These are phyloP conservation scores for Leptographium wingfieldii DNA, from an alignment of 2,329 filamentous ascomycete genomes.

Conservation along the genomic window DNA sequence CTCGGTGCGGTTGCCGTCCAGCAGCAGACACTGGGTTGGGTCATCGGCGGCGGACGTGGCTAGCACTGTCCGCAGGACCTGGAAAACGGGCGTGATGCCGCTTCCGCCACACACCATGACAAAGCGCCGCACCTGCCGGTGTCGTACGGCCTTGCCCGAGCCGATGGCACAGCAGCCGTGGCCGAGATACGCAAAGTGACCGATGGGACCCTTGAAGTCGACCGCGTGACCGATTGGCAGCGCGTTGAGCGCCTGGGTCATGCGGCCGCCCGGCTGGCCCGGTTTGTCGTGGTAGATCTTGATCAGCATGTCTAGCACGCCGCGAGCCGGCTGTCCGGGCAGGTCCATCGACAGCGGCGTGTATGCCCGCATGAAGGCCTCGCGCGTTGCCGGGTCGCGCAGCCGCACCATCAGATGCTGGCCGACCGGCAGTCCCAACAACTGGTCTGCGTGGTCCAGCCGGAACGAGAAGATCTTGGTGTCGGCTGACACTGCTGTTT, in stretches of 20 bases:
- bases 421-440: slow-evolving; percentile 65
- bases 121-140: slow-evolving; percentile 50
- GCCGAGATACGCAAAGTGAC: slow-evolving; percentile 71
- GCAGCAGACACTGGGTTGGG: slow-evolving; percentile 53
- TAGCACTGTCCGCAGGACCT: slow-evolving; percentile 65
- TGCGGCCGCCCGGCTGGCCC: slow-evolving; percentile 53
- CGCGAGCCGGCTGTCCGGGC: slow-evolving; percentile 19
- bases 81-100: slow-evolving; percentile 87
- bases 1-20: slow-evolving; percentile 65
- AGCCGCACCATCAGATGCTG: slow-evolving; percentile 81
- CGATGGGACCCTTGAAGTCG: slow-evolving; percentile 80
- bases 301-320: slow-evolving; percentile 61
- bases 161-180: slow-evolving; percentile 45
- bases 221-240: slow-evolving; percentile 60
- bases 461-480: slow-evolving; percentile 71
- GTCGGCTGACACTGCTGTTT: slow-evolving; percentile 61
- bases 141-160: slow-evolving; percentile 28
- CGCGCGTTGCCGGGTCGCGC: slow-evolving; percentile 54
- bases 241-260: slow-evolving; percentile 68
- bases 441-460: slow-evolving; percentile 58
- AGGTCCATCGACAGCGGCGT: slow-evolving; percentile 55
- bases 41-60: slow-evolving; percentile 51
- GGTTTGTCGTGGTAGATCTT: slow-evolving; percentile 64
- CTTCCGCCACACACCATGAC: slow-evolving; percentile 80
- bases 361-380: slow-evolving; percentile 73